phyloP scores from a whole-genome alignment of 768 basidiomycete species.

The Phylloporus arenicola region DNA sequence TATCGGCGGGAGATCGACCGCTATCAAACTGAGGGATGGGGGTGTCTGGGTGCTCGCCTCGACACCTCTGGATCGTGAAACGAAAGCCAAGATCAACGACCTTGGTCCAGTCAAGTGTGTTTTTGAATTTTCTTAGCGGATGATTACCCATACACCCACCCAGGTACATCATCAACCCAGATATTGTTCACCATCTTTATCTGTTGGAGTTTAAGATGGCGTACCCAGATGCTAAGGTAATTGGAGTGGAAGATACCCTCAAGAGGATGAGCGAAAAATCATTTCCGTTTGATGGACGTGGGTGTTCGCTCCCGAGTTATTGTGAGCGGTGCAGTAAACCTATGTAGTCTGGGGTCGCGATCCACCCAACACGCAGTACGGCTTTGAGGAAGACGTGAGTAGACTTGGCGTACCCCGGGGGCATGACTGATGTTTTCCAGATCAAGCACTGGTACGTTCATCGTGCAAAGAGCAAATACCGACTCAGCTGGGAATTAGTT shows the following conservation, averaged over 20 bases:
- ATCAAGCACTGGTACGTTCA: conserved; percentile 45
- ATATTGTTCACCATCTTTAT: conserved; percentile 55
- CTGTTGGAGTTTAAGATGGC: conserved; percentile 60
- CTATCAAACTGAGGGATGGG: conserved; percentile 60
- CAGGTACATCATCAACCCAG: conserved; percentile 56
- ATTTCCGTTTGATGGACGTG: conserved; percentile 61
- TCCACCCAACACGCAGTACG: conserved; percentile 59
- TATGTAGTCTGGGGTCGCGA: conserved; percentile 55
- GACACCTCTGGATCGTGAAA: conserved; percentile 61
- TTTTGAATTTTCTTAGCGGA: not conserved
- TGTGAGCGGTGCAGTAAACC: not conserved
- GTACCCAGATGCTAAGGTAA: conserved; percentile 67
- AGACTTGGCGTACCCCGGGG: not conserved
- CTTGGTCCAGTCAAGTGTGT: conserved; percentile 64
- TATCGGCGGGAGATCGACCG: conserved; percentile 80
- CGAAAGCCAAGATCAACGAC: conserved; percentile 53
- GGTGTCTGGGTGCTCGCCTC: conserved; percentile 83
- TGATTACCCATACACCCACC: not conserved
- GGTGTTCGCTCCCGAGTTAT: conserved; percentile 12
- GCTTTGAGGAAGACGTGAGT: conserved; percentile 67
- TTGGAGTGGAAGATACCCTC: conserved; percentile 57
- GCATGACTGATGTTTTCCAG: conserved; percentile 21
- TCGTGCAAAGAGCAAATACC: not conserved
- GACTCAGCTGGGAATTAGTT: conserved; percentile 34
- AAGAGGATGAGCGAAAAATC: conserved; percentile 48